A percentile compares a stretch with the other conserved stretches of the same genome.
Evolutionary conservation across 108 stramenopile genomes (phyloP).

Genomic region (Skeletonema potamos): DNA sequence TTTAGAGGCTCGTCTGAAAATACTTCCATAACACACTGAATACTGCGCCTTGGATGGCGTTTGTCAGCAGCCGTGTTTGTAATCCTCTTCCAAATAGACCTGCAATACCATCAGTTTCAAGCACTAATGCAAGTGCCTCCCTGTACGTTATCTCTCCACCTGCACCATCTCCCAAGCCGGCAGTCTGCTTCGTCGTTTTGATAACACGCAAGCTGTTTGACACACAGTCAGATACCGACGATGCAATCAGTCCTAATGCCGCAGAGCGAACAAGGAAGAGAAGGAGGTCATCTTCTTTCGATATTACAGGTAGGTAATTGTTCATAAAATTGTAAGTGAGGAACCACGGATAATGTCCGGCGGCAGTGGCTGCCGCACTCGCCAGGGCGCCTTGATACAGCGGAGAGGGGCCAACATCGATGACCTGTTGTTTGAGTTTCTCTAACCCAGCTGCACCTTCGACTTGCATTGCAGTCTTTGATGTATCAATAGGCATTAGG

Average conservation of each 20-base stretch:
- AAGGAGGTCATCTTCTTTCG: constrained; percentile 64
- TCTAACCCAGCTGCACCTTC: constrained; percentile 71
- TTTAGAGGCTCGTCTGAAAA: constrained; percentile 40
- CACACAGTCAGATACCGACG: constrained; percentile 71
- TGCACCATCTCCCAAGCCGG: constrained; percentile 42
- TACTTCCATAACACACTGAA: constrained; percentile 88
- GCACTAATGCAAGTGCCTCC: constrained; percentile 58
- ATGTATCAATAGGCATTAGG: constrained; percentile 94
- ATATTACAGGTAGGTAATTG: constrained; percentile 55
- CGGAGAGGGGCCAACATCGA: constrained; percentile 53
- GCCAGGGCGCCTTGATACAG: constrained; percentile 88
- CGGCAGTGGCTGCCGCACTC: constrained; percentile 84
- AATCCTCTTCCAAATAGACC: constrained; percentile 83
- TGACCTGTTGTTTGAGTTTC: constrained; percentile 42
- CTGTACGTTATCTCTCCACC: constrained; percentile 65
- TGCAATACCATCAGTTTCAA: constrained; percentile 71
- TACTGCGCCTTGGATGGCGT: constrained; percentile 81
- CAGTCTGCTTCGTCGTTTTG: constrained; percentile 87
- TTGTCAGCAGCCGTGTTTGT: constrained; percentile 79
- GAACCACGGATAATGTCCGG: constrained; percentile 68
- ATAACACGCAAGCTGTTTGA: constrained; percentile 84
- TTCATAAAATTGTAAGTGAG: constrained; percentile 81
- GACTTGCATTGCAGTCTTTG: constrained; percentile 94
- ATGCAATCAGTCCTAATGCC: constrained; percentile 62
- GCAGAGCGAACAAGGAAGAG: constrained; percentile 72